Conservation (phyloP, 306 rosid genomes). For the Malus sylvestris region DNA sequence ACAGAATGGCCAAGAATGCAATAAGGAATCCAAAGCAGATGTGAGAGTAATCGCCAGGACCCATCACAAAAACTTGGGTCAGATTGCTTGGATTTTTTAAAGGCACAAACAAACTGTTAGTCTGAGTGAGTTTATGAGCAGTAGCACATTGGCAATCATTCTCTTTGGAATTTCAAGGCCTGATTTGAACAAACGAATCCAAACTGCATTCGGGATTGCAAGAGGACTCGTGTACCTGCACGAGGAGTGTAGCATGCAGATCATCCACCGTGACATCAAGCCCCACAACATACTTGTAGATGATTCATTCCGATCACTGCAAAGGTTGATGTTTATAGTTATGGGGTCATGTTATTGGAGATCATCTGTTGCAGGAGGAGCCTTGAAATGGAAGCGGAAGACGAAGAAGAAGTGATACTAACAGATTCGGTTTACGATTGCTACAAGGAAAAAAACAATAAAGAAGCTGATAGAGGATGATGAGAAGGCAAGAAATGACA, state of each 20-base stretch:
- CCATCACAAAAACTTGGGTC: conserved; percentile 24
- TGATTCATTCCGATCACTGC: background rate
- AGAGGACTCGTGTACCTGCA: background rate
- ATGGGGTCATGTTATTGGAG: background rate
- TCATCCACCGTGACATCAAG: background rate
- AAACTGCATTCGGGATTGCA: background rate
- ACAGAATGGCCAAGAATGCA: conserved; percentile 31
- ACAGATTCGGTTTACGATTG: conserved; percentile 11
- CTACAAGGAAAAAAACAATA: background rate
- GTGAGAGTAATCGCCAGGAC: conserved; percentile 20
- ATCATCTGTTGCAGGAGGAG: background rate
- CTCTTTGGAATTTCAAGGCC: conserved; percentile 17
- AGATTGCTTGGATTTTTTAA: conserved; percentile 10
- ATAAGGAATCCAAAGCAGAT: conserved; percentile 28
- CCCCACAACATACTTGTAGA: background rate
- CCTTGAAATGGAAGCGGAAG: background rate
- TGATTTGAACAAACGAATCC: conserved; percentile 12
- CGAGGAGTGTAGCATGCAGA: background rate
- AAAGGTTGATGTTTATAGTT: background rate
- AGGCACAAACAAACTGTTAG: conserved; percentile 8
- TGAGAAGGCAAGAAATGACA: conserved; percentile 7
- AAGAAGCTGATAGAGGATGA: background rate
- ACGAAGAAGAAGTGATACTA: conserved; percentile 10
- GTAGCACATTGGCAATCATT: conserved; percentile 4
- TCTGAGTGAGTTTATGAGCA: conserved; percentile 24